These are phyloP conservation scores for Tricholoma sp. DNA, from an alignment of 768 basidiomycete species.

Conservation along the genomic window DNA sequence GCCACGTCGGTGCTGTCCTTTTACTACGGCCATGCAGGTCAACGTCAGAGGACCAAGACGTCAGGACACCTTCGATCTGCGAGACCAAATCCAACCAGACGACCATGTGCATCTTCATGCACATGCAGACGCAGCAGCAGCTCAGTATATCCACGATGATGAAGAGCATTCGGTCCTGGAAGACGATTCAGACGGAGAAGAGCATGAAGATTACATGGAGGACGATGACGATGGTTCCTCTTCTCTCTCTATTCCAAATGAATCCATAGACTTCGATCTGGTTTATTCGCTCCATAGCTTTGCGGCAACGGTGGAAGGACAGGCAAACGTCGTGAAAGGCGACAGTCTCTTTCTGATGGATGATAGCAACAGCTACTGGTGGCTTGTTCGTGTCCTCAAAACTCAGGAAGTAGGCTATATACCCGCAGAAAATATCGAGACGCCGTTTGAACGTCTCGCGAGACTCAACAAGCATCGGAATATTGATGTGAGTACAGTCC, in stretches of 20 bases:
- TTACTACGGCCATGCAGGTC: slow-evolving; percentile 11
- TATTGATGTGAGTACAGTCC: slow-evolving; percentile 68
- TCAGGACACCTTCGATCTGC: slow-evolving; percentile 69
- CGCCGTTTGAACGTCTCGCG: slow-evolving; percentile 93
- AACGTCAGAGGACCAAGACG: slow-evolving; percentile 29
- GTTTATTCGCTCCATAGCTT: slow-evolving; percentile 95
- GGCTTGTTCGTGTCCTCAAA: slow-evolving; percentile 97
- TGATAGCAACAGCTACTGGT: slow-evolving; percentile 99
- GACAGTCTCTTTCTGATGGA: slow-evolving; percentile 96
- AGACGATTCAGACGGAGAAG: slow-evolving; percentile 76
- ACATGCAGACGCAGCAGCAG: slow-evolving; percentile 39
- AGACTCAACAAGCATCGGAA: slow-evolving; percentile 96
- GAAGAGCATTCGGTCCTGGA: slow-evolving; percentile 85
- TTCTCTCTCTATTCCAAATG: slow-evolving; percentile 82
- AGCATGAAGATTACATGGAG: slow-evolving; percentile 63
- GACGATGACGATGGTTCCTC: slow-evolving; percentile 79
- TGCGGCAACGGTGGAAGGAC: slow-evolving; percentile 96
- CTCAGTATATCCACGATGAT: slow-evolving; percentile 47
- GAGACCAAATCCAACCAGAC: slow-evolving; percentile 54
- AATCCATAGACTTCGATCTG: slow-evolving; percentile 89
- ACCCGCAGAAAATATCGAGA: slow-evolving; percentile 98
- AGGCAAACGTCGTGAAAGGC: slow-evolving; percentile 98
- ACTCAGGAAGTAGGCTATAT: slow-evolving; percentile 99
- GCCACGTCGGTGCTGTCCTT: neutral
- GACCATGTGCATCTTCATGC: slow-evolving; percentile 36